Conservation (phyloP, 495 filamentous ascomycete genomes). For the Terfezia claveryi region DNA sequence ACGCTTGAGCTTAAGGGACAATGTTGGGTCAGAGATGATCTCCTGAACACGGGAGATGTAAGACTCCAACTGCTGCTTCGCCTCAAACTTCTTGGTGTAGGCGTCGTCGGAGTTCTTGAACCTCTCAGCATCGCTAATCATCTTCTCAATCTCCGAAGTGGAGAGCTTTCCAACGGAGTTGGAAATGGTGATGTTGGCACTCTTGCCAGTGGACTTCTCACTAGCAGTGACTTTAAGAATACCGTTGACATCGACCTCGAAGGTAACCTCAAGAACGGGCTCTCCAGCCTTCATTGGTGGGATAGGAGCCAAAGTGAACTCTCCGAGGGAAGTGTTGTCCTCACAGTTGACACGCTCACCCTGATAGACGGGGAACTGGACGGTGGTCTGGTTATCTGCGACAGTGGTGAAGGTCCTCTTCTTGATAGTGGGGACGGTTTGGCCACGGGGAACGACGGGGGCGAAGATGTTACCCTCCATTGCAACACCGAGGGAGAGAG, state of each 20-base stretch:
- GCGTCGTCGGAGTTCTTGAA: constrained; percentile 97
- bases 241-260: constrained; percentile 99
- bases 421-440: constrained; percentile 83
- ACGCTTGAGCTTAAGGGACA: constrained; percentile 94
- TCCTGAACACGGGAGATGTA: constrained; percentile 99
- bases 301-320: constrained; percentile 95
- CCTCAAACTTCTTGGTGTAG: constrained; percentile 98
- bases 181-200: constrained; percentile 98
- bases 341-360: constrained; percentile 99
- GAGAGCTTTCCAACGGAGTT: constrained; percentile 99
- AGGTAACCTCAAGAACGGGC: constrained; percentile 90
- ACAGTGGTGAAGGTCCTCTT: constrained; percentile 96
- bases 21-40: constrained; percentile 86
- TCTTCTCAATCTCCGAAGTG: constrained; percentile 82
- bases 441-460: constrained; percentile 75
- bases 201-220: constrained; percentile 95
- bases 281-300: constrained; percentile 96
- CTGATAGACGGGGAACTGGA: constrained; percentile 95
- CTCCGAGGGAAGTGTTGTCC: constrained; percentile 95
- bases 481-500: constrained; percentile 94
- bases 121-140: constrained; percentile 90
- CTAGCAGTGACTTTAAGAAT: constrained; percentile 99
- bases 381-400: constrained; percentile 85
- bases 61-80: constrained; percentile 93
- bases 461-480: constrained; percentile 99